phyloP scores from a whole-genome alignment of 345 rosid genomes.

The Citrus trifoliata region DNA sequence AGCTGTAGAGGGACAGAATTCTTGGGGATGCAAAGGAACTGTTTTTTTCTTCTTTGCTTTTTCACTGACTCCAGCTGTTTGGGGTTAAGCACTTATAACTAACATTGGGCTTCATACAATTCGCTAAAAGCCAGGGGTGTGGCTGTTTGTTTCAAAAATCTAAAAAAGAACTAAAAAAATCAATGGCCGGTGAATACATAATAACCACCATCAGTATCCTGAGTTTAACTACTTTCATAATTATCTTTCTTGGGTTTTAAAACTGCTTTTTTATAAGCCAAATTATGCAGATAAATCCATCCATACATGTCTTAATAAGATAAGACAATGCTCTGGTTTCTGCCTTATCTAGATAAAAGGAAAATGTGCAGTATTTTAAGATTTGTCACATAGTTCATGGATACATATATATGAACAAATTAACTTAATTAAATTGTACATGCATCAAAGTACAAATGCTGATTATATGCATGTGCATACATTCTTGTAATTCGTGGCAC shows the following conservation, averaged over 20 bases:
- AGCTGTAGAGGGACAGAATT: conserved; percentile 37
- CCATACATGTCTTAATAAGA: conserved; percentile 17
- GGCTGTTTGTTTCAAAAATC: conserved; percentile 26
- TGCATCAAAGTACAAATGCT: not conserved
- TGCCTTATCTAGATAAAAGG: conserved; percentile 7
- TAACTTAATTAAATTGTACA: not conserved
- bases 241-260: conserved; percentile 25
- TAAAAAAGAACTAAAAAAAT: not conserved
- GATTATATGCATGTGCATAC: too few species aligned
- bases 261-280: conserved; percentile 16
- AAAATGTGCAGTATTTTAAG: not conserved
- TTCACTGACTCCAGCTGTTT: conserved; percentile 24
- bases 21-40: conserved; percentile 42
- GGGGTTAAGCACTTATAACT: conserved; percentile 5
- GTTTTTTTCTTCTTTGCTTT: conserved; percentile 17
- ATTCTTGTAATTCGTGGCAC: not conserved
- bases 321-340: conserved; percentile 5
- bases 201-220: not conserved
- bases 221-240: not conserved
- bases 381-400: not conserved
- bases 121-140: conserved; percentile 1
- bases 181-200: conserved; percentile 12
- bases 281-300: conserved; percentile 11
- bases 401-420: not conserved
- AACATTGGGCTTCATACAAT: conserved; percentile 28